Evolutionary conservation across 2,329 filamentous ascomycete genomes (phyloP), one percentile per base, ranked within the genome.

Genomic region (Ustulina deusta): DNA sequence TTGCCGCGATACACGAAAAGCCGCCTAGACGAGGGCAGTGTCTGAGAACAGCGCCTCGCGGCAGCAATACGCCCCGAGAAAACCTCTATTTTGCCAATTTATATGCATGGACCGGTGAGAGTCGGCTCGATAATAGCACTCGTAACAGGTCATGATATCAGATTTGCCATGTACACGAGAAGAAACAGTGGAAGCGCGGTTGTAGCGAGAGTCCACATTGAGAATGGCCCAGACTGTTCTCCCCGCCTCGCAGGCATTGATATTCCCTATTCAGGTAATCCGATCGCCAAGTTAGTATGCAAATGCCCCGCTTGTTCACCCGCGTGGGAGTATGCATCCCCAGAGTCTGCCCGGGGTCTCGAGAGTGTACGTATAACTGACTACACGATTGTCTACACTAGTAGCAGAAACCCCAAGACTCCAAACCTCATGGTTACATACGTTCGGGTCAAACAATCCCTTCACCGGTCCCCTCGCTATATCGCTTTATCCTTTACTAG

Each of bases 211-310:
- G 32, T 58, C 56, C 58, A 48, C 52, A 46, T 51, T 38, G 42
- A 40, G 32, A 3, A 65, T 29, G 65, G 66, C 55, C 69, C 54
- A 69, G 69, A 69, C 64, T 65, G 57, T 42, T 67, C 68, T 63
- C 64, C 51, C 67, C 65, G 46, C 49, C 58, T 63, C 20, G 46
- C 57, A 65, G 34, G 51, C 49, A 3, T 29, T 71, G 67, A 67
- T n/a, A 63, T 69, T 73, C 17, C 74, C 72, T 40, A 34, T 71
- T 68, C 55, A 48, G 74, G 74, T 36, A 75, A 75, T 42, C 74
- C 74, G 74, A 68, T 20, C 51, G 46, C 36, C 40, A 40, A 57
- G 27, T 62, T 38, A 36, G 17, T 36, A 6, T 65, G 36, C 38
- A 54, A 48, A 44, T 22, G 32, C 25, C 51, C 55, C 46, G 51